Conservation (phyloP, 371 early-diverging fungal species). For the Lichtheimia hyalospora region DNA sequence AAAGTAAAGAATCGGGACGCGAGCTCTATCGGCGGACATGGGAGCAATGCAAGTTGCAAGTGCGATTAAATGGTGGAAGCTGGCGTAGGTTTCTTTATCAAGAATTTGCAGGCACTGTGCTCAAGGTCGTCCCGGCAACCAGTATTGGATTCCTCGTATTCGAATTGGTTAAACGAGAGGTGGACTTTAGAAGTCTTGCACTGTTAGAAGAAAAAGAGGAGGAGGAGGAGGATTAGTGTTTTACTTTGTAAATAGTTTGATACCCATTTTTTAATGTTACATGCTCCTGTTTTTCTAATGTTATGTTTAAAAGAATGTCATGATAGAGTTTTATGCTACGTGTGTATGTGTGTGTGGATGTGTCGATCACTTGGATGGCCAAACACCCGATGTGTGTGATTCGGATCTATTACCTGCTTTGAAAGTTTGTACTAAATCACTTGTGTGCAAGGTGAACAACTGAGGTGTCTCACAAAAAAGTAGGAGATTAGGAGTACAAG, state of each 20-base stretch:
- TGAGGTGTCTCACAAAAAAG: too few relatives aligned
- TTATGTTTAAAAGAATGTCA: neutral
- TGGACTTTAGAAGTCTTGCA: slow-evolving; percentile 49
- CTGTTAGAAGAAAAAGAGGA: slow-evolving; percentile 25
- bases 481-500: too few relatives aligned
- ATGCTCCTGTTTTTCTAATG: neutral
- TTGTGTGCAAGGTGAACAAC: too few relatives aligned
- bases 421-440: too few relatives aligned
- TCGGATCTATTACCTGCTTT: too few relatives aligned
- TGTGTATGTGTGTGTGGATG: too few relatives aligned
- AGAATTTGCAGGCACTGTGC: slow-evolving; percentile 64
- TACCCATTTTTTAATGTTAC: neutral
- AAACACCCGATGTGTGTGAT: too few relatives aligned
- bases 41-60: slow-evolving; percentile 52
- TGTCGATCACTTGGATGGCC: too few relatives aligned
- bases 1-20: slow-evolving; percentile 29
- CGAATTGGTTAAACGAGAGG: slow-evolving; percentile 68
- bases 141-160: slow-evolving; percentile 73
- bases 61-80: slow-evolving; percentile 42
- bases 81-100: slow-evolving; percentile 63
- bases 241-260: slow-evolving; percentile 2
- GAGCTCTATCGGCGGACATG: slow-evolving; percentile 55
- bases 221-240: neutral
- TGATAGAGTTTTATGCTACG: too few relatives aligned
- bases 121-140: slow-evolving; percentile 72